Base-by-base conservation (phyloP, 306 rosid species). In the Corylus heterophylla region DNA sequence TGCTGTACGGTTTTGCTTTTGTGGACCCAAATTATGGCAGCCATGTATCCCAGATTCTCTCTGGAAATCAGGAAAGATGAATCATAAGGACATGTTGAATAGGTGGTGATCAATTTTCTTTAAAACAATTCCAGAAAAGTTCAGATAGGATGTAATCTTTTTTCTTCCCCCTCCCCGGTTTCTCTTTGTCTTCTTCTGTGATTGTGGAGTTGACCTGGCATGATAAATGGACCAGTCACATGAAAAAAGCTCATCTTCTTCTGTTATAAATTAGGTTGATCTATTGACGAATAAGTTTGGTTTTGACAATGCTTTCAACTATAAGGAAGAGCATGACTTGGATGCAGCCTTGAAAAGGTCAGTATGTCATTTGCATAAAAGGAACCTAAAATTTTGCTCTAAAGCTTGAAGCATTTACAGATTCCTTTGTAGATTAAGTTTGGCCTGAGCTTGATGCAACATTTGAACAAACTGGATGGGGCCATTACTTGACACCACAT, bases 321-420 rank as follows among this genome's bases (percentile, higher is more conserved):
- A 76, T 73, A 76, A 68, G 39, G 85, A 82, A 82, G 81, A 76
- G 50, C 18, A 31, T 0, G 74, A 82, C 78, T 63, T 76, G 29
- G 71, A 71, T 29, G 68, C 37, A 18, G 48, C 81, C 12, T 54
- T 82, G 59, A 62, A 59, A 63, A 82, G 81, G 85, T 76, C 29
- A 63, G 35, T n/a, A 49, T 39, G 50, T 10, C 71, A 67, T 67
- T 39, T 16, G 48, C 49, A 37, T 39, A 66, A 66, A 7, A 1
- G 71, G 71, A 17, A 17, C 14, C 37, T 37, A 8, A 35, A 66
- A 16, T 16, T 37, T 17, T 66, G 2, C 47, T 66, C 6, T 66
- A 18, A 16, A 37, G 49, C 12, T 66, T 66, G 20, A 66, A 66
- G 48, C 71, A 37, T 16, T 6, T 35, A 20, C 37, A 16, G 4